Evolutionary conservation across 352 stramenopile species (phyloP), one percentile per base, ranked within the genome.

Genomic region (Phytophthora tentaculata): DNA sequence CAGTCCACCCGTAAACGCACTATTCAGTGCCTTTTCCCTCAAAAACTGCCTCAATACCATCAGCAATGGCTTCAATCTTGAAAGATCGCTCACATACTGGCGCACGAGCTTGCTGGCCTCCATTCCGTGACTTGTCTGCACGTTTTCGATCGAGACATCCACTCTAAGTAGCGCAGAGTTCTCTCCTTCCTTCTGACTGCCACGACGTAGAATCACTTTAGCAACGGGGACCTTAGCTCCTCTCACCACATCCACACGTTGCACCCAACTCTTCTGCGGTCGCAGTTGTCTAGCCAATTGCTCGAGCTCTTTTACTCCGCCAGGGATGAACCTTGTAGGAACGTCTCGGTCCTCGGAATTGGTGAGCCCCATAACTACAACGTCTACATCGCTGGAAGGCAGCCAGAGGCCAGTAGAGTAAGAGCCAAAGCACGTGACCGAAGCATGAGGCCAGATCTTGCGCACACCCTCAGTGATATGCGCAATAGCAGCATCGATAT

Each of bases 101-200:
- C 84, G 83, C 52, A 96, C 89, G 35, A 97, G 74, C n/a, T 83
- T 79, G 47, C 85, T 97, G 1, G 89, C 91, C 50, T 91, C 83
- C 37, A 97, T 87, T 29, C 91, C 91, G 39, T 82, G 69, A 28
- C 69, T 76, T 2, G 88, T 95, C 62, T 97, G 90, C 7, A 81
- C 61, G 22, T 92, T 94, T 71, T 97, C 89, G 41, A 97, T 94
- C 6, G 89, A 95, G 44, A 97, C 94, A 65, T 97, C 91, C 24
- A 98, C 84, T 43, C 84, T 80, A 28, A 94, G 49, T 41, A 77
- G 29, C n/a, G 58, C 57, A 9, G 47, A 47, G 9, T 39, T 56
- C 14, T 71, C 67, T 28, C 57, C 59, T 12, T 72, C 61, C n/a
- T 64, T 62, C 22, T 55, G 61, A 29, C 77, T 76, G n/a, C 75